Base-by-base conservation (phyloP, 257 asterid species). In the Eucommia ulmoides region DNA sequence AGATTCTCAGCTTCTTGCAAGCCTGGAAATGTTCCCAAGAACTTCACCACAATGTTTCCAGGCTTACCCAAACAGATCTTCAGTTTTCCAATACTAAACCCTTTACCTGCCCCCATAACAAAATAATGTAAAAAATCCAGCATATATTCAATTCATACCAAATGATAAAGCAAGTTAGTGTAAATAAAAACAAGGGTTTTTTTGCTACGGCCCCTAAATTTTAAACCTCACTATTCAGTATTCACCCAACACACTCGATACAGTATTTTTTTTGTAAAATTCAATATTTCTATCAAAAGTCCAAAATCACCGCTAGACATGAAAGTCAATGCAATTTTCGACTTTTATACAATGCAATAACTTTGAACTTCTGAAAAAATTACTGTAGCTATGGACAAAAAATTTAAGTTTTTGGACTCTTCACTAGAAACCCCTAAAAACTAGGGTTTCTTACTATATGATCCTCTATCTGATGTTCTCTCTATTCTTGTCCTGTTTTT, bases 1-100 rank as follows among this genome's bases (percentile, higher is more conserved):
- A 69, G 68, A 55, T 56, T 64, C 49, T 69, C 64, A 51, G 75
- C 75, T 26, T 60, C 59, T 41, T 52, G 64, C 20, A 69, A 56
- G 14, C 71, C 71, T 2, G 62, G 22, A 53, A 48, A 26, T 22
- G 68, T 69, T 48, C 62, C 62, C 61, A 69, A 60, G 41, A 69
- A 69, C 63, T 69, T 69, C 29, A 60, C 68, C 53, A 60, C 68
- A 52, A 69, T 45, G 47, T 64, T 69, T 41, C 52, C 45, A 47
- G 68, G 65, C 48, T 52, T 64, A 23, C 71, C 71, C 29, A 51
- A 38, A 51, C 63, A 52, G 33, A 69, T 46, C 49, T 60, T 69
- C 35, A 61, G 51, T 60, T 47, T 56, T 46, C 71, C 71, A 24
- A 53, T 24, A 24, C 56, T 29, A 42, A 60, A 41, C 23, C 75